Percentiles rank a stretch among this genome's conserved stretches.
Evolutionary conservation across 129 eudicot genomes (phyloP).

Genomic region (Kitagawia praeruptora): DNA sequence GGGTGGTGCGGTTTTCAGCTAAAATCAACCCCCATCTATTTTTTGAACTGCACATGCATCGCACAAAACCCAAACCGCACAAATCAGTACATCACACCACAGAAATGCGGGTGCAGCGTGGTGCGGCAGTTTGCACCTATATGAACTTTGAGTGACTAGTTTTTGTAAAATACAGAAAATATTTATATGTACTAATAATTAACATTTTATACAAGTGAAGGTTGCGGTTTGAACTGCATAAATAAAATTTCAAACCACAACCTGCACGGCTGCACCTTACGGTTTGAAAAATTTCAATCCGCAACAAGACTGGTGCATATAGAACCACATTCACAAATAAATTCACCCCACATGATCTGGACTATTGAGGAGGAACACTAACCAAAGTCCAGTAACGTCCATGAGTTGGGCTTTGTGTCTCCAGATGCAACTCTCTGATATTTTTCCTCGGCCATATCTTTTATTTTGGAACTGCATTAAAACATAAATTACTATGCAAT

Average conservation of each 20-base stretch:
- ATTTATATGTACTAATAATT: no score
- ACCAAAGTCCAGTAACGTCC: constrained; percentile 98
- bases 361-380: constrained; percentile 14
- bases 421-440: constrained; percentile 60
- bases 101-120: not conserved
- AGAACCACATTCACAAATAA: not conserved
- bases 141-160: not conserved
- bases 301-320: not conserved
- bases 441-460: constrained; percentile 68
- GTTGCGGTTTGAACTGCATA: not conserved
- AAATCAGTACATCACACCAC: not conserved
- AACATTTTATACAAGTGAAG: not conserved
- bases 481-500: constrained; percentile 5
- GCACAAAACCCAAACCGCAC: not conserved
- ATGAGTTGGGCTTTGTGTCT: constrained; percentile 81
- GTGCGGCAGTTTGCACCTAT: not conserved
- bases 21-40: not conserved
- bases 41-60: not conserved
- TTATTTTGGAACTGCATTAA: constrained; percentile 51
- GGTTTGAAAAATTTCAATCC: not conserved
- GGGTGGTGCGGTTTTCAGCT: not conserved
- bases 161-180: no score
- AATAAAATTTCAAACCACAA: not conserved
- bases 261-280: not conserved
- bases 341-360: not conserved